Percentiles rank a stretch among this genome's conserved stretches.
Evolutionary conservation across 2,329 filamentous ascomycete species (phyloP).

Genomic region (Penicillium expansum): DNA sequence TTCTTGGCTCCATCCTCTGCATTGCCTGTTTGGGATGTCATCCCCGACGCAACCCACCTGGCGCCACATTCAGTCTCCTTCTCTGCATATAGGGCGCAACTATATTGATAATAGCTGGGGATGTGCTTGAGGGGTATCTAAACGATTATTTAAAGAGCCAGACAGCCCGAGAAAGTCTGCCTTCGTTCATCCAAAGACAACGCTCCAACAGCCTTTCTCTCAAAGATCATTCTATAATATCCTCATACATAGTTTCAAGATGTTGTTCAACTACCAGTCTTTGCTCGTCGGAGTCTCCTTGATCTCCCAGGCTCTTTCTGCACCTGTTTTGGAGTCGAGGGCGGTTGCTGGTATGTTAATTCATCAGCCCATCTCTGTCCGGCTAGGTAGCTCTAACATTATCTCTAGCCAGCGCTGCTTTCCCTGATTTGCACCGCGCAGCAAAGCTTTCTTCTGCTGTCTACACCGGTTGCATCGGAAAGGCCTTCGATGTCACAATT

Average conservation of each 20-base stretch:
- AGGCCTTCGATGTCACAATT: slow-evolving; percentile 32
- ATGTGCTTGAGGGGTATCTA: too few species aligned
- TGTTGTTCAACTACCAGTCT: slow-evolving; percentile 9
- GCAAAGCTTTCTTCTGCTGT: slow-evolving; percentile 33
- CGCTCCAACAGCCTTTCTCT: neutral
- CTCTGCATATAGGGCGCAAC: neutral
- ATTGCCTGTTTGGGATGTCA: neutral
- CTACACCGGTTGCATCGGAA: slow-evolving; percentile 27
- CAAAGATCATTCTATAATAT: neutral
- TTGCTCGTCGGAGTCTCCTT: slow-evolving; percentile 5
- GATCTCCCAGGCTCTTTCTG: slow-evolving; percentile 11
- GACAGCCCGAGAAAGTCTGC: neutral
- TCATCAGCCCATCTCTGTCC: neutral
- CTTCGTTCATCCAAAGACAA: neutral
- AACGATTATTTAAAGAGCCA: slow-evolving; percentile 4
- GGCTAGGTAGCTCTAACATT: neutral
- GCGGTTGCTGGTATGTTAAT: slow-evolving; percentile 15
- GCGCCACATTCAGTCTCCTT: neutral
- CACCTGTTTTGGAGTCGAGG: slow-evolving; percentile 11
- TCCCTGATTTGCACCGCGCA: slow-evolving; percentile 23
- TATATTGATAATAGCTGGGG: too few species aligned
- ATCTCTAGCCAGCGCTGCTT: slow-evolving; percentile 18
- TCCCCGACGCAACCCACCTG: neutral
- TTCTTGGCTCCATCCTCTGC: neutral
- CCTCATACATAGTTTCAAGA: neutral